Evolutionary conservation across 768 basidiomycete species (phyloP).

Genomic region (Russula virescens): DNA sequence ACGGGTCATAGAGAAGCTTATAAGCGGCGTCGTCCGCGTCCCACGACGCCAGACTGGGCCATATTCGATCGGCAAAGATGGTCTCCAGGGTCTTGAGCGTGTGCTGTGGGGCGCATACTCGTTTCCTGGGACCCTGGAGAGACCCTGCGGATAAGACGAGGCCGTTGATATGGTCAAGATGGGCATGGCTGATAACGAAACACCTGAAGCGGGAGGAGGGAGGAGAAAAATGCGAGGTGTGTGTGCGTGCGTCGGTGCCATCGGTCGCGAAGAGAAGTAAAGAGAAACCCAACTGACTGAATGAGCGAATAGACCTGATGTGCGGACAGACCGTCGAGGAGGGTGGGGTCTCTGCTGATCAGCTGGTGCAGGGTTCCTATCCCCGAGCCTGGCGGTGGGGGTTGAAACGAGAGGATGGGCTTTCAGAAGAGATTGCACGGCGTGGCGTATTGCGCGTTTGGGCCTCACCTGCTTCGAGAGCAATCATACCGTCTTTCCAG

Average conservation of each 20-base stretch:
- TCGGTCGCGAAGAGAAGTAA: neutral
- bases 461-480: slow-evolving; percentile 77
- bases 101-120: slow-evolving; percentile 53
- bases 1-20: slow-evolving; percentile 62
- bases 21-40: slow-evolving; percentile 53
- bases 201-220: slow-evolving; percentile 42
- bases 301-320: slow-evolving; percentile 50
- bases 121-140: slow-evolving; percentile 52
- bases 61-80: slow-evolving; percentile 71
- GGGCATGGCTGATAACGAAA: slow-evolving; percentile 83
- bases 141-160: slow-evolving; percentile 83
- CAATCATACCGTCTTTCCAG: slow-evolving; percentile 81
- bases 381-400: slow-evolving; percentile 62
- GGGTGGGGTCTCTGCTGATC: slow-evolving; percentile 46
- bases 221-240: neutral
- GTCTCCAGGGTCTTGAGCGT: slow-evolving; percentile 64
- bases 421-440: neutral
- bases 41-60: slow-evolving; percentile 82
- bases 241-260: neutral
- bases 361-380: slow-evolving; percentile 69
- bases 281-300: slow-evolving; percentile 34
- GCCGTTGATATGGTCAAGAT: slow-evolving; percentile 84
- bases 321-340: slow-evolving; percentile 45
- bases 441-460: neutral
- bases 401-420: neutral